Evolutionary conservation across 495 filamentous ascomycete genomes (phyloP).

Genomic region (Penicillium waksmanii): DNA sequence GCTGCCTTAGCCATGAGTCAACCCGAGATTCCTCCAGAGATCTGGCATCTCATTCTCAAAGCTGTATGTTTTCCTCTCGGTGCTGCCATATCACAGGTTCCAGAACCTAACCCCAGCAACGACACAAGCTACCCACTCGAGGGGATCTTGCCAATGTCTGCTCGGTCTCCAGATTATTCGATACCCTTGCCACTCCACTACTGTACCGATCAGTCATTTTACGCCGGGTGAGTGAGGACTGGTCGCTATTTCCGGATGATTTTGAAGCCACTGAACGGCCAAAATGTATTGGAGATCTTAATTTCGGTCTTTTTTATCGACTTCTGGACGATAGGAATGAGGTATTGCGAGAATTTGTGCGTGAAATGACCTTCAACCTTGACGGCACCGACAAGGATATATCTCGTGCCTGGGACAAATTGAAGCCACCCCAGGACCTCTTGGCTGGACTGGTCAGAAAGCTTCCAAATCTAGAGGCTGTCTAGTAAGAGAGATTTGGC

Average conservation of each 20-base stretch:
- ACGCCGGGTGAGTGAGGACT: neutral
- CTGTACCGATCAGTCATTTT: constrained; percentile 16
- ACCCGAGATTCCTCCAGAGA: constrained; percentile 1
- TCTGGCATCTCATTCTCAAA: constrained; percentile 11
- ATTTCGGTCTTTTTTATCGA: neutral
- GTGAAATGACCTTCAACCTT: neutral
- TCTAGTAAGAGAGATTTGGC: constrained; percentile 6
- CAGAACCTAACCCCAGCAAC: neutral
- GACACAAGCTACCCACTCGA: neutral
- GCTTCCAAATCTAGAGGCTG: constrained; percentile 8
- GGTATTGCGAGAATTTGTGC: neutral
- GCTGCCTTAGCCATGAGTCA: neutral
- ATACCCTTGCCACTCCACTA: constrained; percentile 12
- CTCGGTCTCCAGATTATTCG: constrained; percentile 7
- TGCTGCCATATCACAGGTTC: neutral
- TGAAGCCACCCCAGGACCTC: constrained; percentile 3
- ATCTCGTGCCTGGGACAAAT: neutral
- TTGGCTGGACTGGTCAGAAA: neutral
- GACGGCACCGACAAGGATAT: neutral
- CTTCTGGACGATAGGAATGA: constrained; percentile 7
- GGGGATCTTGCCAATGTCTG: constrained; percentile 10
- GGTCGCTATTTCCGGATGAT: neutral
- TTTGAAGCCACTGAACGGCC: neutral
- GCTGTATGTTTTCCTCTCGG: neutral
- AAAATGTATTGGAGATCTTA: neutral